These are phyloP conservation scores for Fraxinus americana DNA, from an alignment of 257 asterid genomes.

Conservation along the genomic window DNA sequence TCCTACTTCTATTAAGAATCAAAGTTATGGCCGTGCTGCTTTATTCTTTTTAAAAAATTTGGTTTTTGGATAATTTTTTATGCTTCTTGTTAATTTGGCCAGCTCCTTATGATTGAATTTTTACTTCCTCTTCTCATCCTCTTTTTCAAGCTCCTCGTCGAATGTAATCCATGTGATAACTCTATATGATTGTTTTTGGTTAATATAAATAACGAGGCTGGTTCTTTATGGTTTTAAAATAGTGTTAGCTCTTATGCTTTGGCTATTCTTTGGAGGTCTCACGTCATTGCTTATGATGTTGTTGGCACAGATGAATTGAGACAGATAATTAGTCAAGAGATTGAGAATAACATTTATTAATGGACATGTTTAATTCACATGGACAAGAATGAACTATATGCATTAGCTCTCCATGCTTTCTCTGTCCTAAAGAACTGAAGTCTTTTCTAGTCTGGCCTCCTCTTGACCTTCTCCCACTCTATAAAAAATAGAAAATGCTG, in stretches of 20 bases:
- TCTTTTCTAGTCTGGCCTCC: not conserved
- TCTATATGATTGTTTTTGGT: not conserved
- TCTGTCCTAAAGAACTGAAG: not conserved
- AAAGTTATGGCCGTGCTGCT: not conserved
- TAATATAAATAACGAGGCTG: not conserved
- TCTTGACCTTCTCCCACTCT: not conserved
- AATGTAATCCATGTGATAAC: not conserved
- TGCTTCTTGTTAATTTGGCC: not conserved
- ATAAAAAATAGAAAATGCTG: not conserved
- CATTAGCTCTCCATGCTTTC: not conserved
- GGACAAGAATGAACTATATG: not conserved
- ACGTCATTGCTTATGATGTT: not conserved
- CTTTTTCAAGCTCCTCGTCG: not conserved
- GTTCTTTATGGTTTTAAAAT: not conserved
- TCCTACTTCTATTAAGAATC: not conserved
- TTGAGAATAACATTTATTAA: conserved; percentile 61
- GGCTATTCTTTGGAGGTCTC: not conserved
- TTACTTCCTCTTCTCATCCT: not conserved
- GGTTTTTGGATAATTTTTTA: not conserved
- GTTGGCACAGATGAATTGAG: conserved; percentile 69
- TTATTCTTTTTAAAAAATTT: too few relatives aligned
- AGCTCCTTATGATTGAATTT: not conserved
- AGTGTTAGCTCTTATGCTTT: not conserved
- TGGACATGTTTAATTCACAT: not conserved
- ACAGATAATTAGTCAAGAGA: conserved; percentile 66